Conservation (phyloP, 768 basidiomycete species). For the Lactarius psammicola region DNA sequence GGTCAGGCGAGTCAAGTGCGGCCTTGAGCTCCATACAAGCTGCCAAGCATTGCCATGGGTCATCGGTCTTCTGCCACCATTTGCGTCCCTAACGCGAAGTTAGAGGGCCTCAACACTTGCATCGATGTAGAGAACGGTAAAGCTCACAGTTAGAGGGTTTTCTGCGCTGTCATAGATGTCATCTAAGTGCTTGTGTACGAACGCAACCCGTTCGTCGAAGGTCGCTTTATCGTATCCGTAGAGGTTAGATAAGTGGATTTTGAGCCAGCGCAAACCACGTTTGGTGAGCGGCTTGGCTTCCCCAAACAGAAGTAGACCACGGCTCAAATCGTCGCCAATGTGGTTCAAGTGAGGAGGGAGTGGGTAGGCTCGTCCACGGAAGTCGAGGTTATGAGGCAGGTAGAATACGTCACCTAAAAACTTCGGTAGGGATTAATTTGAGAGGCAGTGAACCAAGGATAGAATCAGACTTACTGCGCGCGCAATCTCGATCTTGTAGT, state of each 20-base stretch:
- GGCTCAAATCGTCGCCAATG: conserved; percentile 90
- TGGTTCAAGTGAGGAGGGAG: conserved; percentile 95
- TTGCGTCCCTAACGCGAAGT: conserved; percentile 50
- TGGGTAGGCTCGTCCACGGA: conserved; percentile 96
- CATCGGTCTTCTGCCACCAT: conserved; percentile 93
- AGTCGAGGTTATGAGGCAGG: conserved; percentile 95
- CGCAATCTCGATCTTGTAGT: conserved; percentile 97
- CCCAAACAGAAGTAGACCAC: conserved; percentile 83
- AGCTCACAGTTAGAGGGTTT: conserved; percentile 68
- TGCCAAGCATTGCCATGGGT: conserved; percentile 97
- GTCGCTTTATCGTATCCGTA: conserved; percentile 93
- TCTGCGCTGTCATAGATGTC: conserved; percentile 82
- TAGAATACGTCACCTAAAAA: conserved; percentile 89
- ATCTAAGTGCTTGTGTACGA: conserved; percentile 66
- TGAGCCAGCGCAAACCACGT: conserved; percentile 88
- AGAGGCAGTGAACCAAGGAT: neutral
- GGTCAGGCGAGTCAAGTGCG: conserved; percentile 70
- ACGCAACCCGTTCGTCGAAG: conserved; percentile 88
- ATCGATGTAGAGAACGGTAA: conserved; percentile 6
- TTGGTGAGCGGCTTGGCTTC: conserved; percentile 77
- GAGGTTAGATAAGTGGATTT: conserved; percentile 91
- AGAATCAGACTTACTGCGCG: conserved; percentile 60
- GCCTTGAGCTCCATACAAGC: conserved; percentile 85
- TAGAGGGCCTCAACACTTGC: conserved; percentile 11
- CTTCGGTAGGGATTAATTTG: conserved; percentile 38